These are phyloP conservation scores for Xylariaceae sp. DNA, from an alignment of 2,329 filamentous ascomycete species.

Conservation along the genomic window DNA sequence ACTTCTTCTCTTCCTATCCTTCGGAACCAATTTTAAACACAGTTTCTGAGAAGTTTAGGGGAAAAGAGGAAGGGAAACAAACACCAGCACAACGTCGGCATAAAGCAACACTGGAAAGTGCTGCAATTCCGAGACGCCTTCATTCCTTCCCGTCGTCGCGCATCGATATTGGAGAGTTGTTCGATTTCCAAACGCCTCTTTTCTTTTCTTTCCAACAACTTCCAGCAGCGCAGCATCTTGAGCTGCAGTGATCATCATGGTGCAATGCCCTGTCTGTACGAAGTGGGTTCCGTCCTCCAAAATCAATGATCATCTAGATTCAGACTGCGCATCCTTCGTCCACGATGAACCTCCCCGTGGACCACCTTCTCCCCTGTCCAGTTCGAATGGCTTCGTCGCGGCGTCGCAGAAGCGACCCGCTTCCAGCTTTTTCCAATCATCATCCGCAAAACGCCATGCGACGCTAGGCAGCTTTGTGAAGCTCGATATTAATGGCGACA, in stretches of 20 bases:
- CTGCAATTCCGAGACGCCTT: background rate
- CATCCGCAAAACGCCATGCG: slow-evolving; percentile 51
- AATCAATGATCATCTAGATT: slow-evolving; percentile 92
- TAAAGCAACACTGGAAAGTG: background rate
- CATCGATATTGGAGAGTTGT: background rate
- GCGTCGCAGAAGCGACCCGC: slow-evolving; percentile 50
- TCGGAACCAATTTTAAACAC: too few species aligned
- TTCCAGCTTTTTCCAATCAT: slow-evolving; percentile 58
- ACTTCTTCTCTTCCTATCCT: too few species aligned
- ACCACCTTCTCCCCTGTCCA: slow-evolving; percentile 27
- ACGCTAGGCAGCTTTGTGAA: slow-evolving; percentile 31
- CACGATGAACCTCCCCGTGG: slow-evolving; percentile 41
- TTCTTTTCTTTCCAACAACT: background rate
- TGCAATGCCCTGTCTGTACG: slow-evolving; percentile 78
- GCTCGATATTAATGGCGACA: slow-evolving; percentile 33
- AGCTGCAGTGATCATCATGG: slow-evolving; percentile 35
- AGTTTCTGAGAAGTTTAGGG: too few species aligned
- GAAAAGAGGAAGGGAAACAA: background rate
- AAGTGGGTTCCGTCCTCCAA: slow-evolving; percentile 64
- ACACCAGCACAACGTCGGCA: background rate
- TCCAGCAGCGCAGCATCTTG: background rate
- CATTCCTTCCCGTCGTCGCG: background rate
- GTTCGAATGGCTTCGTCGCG: slow-evolving; percentile 32
- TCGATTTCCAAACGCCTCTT: background rate
- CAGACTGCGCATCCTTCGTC: slow-evolving; percentile 65